Evolutionary conservation across 306 rosid genomes (phyloP).

Genomic region (Quillaja saponaria): DNA sequence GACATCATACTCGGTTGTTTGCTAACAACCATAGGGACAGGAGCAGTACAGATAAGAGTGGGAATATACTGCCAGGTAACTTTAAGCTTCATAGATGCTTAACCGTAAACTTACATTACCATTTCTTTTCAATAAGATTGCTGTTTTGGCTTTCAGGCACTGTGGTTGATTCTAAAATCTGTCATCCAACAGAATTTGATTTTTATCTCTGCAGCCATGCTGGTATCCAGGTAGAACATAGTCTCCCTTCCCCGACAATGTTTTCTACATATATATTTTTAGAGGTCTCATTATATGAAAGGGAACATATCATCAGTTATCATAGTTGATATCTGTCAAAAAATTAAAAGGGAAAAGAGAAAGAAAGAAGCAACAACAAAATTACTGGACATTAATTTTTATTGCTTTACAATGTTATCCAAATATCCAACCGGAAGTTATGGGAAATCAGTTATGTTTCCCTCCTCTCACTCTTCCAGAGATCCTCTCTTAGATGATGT

Average conservation of each 20-base stretch:
- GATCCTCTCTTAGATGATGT: no score
- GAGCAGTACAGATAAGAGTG: conserved; percentile 81
- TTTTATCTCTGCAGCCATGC: conserved; percentile 97
- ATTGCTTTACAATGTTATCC: no score
- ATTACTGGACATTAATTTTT: no score
- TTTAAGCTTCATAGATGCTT: conserved; percentile 20
- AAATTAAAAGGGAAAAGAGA: conserved; percentile 8
- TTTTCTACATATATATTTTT: background rate
- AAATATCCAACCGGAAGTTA: no score
- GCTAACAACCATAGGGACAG: conserved; percentile 77
- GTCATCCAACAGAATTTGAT: conserved; percentile 92
- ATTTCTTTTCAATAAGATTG: conserved; percentile 1
- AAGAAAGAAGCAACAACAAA: background rate
- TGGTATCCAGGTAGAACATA: conserved; percentile 68
- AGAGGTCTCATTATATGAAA: background rate
- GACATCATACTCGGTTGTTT: conserved; percentile 89
- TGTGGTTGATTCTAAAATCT: conserved; percentile 82
- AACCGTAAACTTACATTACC: background rate
- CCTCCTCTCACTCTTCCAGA: no score
- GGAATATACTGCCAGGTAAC: conserved; percentile 84
- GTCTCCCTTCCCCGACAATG: background rate
- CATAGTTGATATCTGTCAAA: conserved; percentile 2
- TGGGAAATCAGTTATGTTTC: no score
- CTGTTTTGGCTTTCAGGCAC: conserved; percentile 55
- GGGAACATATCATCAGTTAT: background rate